Base-by-base conservation (phyloP, 768 basidiomycete species). In the Boletus coccyginus region DNA sequence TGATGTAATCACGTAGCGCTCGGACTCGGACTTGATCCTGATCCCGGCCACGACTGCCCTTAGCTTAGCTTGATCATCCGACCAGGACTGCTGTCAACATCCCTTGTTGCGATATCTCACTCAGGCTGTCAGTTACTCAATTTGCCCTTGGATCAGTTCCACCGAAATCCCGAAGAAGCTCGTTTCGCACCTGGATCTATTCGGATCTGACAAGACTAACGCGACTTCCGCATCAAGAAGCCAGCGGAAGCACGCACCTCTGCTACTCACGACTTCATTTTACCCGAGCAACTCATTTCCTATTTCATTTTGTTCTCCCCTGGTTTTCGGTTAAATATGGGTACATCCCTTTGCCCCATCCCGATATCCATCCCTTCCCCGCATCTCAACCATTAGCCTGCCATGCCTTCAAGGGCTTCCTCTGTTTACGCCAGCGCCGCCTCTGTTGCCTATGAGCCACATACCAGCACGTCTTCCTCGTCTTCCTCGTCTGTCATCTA, bases 191-290 rank as follows among this genome's bases (percentile, higher is more conserved):
- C 55, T 52, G 56, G 62, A 64, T 69, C 67, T 59, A 19, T 44
- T 44, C 49, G 46, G 55, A 66, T 64, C 62, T 60, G 42, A 48
- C 24, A 43, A 42, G 57, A 33, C 48, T n/a, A 52, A 42, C 47
- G 51, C 53, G 47, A 58, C 59, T 59, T 52, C 67, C 60, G 44
- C 60, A 62, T 67, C 69, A 57, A 69, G 69, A 69, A 69, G 62
- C 40, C 33, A n/a, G 36, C 39, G 55, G 62, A 62, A 57, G 53
- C 52, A 51, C 53, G 40, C 57, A 29, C 50, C 41, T 44, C 58
- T 56, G 60, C 68, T 62, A 65, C 63, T 67, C 68, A 65, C 68
- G 60, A 61, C 59, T 66, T 61, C 66, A 68, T 63, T 71, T 68
- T 69, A 73, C 63, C 56, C 61, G 55, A 46, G 61, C 52, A 68